Evolutionary conservation across 768 basidiomycete genomes (phyloP), one percentile per base, ranked within the genome.

Genomic region (Botryobasidium botryosum): DNA sequence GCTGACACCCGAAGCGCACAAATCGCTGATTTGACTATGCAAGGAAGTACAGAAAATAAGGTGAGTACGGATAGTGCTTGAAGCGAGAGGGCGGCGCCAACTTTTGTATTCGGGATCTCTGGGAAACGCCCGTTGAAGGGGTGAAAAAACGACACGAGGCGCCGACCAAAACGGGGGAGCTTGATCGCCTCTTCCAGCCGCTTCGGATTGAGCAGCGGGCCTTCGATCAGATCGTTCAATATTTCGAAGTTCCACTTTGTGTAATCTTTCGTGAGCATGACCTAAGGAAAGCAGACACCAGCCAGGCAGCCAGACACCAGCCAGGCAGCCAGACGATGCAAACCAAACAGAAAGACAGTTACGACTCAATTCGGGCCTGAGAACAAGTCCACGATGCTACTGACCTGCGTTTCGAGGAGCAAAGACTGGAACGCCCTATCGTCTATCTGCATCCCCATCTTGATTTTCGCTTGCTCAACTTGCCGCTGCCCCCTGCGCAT

Each of bases 131-230:
- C 79, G 46, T 67, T 79, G 57, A 85, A 81, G 1, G 94, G 94
- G 56, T 92, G 82, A 57, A 82, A 96, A 65, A 97, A 97, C 0
- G 76, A 71, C 68, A 92, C 77, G n/a, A 99, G 63, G 27, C 86
- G 69, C n/a, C 81, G 73, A 45, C 92, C 77, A 52, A 91, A 92
- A 51, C 84, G 76, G 10, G 83, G 79, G 12, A 79, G 86, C 56
- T 79, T 82, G 56, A 92, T 84, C 2, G 87, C 86, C 61, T 99
- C 94, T 56, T 99, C 92, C 59, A 97, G 70, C 29, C 94, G 69
- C 56, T 85, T 85, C 2, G 87, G 78, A 54, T 90, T 92, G 38
- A 90, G 66, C 45, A 99, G 62, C 2, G 92, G 88, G 0, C 94
- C 94, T 53, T 97, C 88, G 24, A 96, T 71, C 6, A 96, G 65